A percentile compares a stretch with the other conserved stretches of the same genome.
These are phyloP conservation scores for Amanita muscaria DNA, from an alignment of 768 basidiomycete species.

Conservation along the genomic window DNA sequence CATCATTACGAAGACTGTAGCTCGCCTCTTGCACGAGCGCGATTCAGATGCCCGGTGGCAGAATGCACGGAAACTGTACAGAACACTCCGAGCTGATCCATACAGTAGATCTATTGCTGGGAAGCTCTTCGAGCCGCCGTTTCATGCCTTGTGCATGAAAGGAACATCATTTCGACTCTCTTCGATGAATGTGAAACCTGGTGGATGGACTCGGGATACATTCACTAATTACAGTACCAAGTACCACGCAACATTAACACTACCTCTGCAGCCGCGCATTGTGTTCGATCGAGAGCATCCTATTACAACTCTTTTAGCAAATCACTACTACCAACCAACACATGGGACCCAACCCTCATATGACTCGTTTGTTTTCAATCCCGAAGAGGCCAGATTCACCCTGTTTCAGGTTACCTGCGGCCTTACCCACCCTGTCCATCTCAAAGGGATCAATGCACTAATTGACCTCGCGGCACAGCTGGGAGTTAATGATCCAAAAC, in stretches of 20 bases:
- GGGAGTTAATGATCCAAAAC: constrained; percentile 3
- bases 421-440: background rate
- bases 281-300: constrained; percentile 7
- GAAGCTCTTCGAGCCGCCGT: constrained; percentile 7
- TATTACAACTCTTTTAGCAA: constrained; percentile 2
- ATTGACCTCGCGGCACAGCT: constrained; percentile 7
- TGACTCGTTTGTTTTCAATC: constrained; percentile 10
- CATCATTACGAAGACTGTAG: constrained; percentile 7
- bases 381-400: constrained; percentile 1
- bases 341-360: constrained; percentile 8
- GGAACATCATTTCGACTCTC: constrained; percentile 8
- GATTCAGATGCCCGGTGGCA: constrained; percentile 6
- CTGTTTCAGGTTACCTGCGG: constrained; percentile 9
- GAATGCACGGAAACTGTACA: constrained; percentile 9
- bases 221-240: constrained; percentile 1
- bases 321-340: constrained; percentile 10
- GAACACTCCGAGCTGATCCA: constrained; percentile 6
- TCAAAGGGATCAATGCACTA: constrained; percentile 5
- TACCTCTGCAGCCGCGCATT: constrained; percentile 6
- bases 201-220: constrained; percentile 5
- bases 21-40: constrained; percentile 2
- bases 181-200: constrained; percentile 3
- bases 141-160: constrained; percentile 9
- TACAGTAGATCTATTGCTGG: constrained; percentile 6
- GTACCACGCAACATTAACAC: constrained; percentile 1